These are phyloP conservation scores for Carpinus fangiana DNA, from an alignment of 306 rosid species.

Conservation along the genomic window DNA sequence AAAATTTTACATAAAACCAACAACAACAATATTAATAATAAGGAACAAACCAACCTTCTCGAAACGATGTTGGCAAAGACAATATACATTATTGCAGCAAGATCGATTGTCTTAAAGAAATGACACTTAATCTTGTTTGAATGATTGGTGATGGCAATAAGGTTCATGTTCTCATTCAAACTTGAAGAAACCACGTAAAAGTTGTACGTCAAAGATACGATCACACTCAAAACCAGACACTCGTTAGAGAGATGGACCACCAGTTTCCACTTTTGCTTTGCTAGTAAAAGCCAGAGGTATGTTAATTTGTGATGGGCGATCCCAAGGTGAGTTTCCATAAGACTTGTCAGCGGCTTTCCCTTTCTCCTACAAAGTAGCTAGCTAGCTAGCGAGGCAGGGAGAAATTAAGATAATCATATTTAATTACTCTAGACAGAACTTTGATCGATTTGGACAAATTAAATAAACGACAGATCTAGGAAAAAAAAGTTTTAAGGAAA, in stretches of 20 bases:
- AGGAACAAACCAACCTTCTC: too few species aligned
- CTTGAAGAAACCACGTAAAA: constrained; percentile 1
- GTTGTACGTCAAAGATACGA: background rate
- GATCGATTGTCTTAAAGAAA: too few species aligned
- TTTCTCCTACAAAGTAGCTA: constrained; percentile 5
- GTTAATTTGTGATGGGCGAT: constrained; percentile 28
- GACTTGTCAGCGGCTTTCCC: background rate
- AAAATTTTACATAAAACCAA: too few species aligned
- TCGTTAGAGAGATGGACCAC: constrained; percentile 26
- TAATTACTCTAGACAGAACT: background rate
- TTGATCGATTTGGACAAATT: too few species aligned
- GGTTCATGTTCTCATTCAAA: background rate
- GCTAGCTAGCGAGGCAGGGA: background rate
- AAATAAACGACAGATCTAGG: too few species aligned
- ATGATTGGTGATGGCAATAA: too few species aligned
- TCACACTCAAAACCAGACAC: background rate
- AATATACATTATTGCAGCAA: too few species aligned
- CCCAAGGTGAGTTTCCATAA: constrained; percentile 42
- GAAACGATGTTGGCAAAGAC: too few species aligned
- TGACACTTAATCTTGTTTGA: too few species aligned
- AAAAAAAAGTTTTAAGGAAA: too few species aligned
- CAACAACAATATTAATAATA: too few species aligned
- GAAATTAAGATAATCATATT: background rate
- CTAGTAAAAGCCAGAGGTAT: constrained; percentile 26
- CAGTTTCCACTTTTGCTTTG: constrained; percentile 1